Evolutionary conservation across 805 yeast species (phyloP), one percentile per base, ranked within the genome.

Genomic region (Candida ponderosae): DNA sequence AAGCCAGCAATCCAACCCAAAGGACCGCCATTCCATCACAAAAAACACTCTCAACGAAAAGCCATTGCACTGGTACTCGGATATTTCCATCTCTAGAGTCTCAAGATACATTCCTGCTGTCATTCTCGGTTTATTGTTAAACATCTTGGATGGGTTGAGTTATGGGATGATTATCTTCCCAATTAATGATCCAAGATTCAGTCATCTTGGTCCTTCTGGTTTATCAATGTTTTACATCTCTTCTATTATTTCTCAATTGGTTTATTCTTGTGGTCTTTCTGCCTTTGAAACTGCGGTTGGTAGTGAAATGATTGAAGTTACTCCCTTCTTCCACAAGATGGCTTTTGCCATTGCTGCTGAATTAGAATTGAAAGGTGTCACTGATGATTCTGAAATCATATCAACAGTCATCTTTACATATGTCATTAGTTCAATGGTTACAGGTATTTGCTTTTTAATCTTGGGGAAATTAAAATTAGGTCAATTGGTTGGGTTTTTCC

Each of bases 91-190:
- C 8, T 6, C 23, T 21, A 50, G 43, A 29, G 21, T 50, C 4
- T 17, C 49, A 5, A 34, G 46, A 0, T 62, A 62, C 39, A 39
- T 63, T 21, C 97, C 98, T 0, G 81, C 95, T 0, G 96, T 89
- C 4, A 72, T 88, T 29, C 61, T 93, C 31, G 98, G 98, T 1
- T 66, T 87, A 0, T 61, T 93, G 32, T 66, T 93, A 32, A 93
- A 93, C 55, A 81, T 93, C 32, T 70, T 93, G 34, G 98, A 93
- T 58, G 98, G 95, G 0, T 68, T 93, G 34, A 86, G 96, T 0
- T 93, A 93, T 57, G 98, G 98, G 34, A 89, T 93, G 97, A 93
- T 93, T 54, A 77, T 93, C 67, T 93, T 93, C 62, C 98, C 98
- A 0, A 72, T 89, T 27, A 81, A 94, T 29, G 88, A 81, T 44